Conservation (phyloP, 495 filamentous ascomycete genomes). For the Cercophora sp. region DNA sequence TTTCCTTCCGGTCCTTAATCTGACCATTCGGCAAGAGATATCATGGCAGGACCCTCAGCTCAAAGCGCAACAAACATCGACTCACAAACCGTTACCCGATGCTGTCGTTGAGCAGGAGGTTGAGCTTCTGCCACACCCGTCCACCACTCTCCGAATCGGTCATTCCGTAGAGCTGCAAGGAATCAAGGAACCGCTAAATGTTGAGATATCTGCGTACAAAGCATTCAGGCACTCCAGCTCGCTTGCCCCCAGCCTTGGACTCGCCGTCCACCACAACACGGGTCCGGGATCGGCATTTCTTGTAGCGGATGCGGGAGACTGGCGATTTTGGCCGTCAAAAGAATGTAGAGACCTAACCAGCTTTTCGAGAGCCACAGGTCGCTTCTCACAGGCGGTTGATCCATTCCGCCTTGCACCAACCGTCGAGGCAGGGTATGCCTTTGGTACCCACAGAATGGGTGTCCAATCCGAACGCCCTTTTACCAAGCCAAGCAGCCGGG, state of each 20-base stretch:
- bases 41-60: slow-evolving; percentile 11
- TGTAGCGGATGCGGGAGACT: slow-evolving; percentile 22
- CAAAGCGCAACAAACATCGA: too few species aligned
- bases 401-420: slow-evolving; percentile 22
- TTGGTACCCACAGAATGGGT: slow-evolving; percentile 20
- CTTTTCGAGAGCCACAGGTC: slow-evolving; percentile 15
- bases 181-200: slow-evolving; percentile 13
- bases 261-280: slow-evolving; percentile 17
- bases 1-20: slow-evolving; percentile 19
- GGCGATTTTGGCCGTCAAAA: slow-evolving; percentile 12
- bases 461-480: slow-evolving; percentile 19
- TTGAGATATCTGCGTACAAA: slow-evolving; percentile 22
- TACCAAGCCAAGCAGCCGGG: slow-evolving; percentile 17
- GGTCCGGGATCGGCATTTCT: slow-evolving; percentile 18
- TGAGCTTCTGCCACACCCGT: slow-evolving; percentile 19
- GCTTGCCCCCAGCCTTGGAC: slow-evolving; percentile 14
- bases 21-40: slow-evolving; percentile 22
- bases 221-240: background rate
- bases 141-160: slow-evolving; percentile 17
- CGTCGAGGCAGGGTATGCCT: slow-evolving; percentile 23
- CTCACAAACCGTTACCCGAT: slow-evolving; percentile 4
- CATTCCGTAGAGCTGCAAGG: slow-evolving; percentile 17
- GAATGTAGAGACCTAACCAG: slow-evolving; percentile 20
- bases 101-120: slow-evolving; percentile 24
- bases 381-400: background rate